Evolutionary conservation across 306 rosid genomes (phyloP).

Genomic region (Notholithocarpus densiflorus): DNA sequence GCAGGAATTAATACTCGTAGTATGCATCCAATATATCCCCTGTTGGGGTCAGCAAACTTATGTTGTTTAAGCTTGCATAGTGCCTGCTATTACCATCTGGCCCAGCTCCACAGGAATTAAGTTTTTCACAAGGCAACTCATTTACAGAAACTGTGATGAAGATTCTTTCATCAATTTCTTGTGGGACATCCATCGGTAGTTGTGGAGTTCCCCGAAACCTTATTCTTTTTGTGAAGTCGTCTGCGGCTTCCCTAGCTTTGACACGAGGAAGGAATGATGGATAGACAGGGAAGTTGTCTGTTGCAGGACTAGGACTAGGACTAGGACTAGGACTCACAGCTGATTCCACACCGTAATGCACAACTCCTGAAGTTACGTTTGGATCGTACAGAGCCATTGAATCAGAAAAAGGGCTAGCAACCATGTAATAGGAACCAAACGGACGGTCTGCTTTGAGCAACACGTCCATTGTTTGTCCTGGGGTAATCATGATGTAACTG

Average conservation of each 20-base stretch:
- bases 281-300: conserved; percentile 4
- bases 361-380: conserved; percentile 15
- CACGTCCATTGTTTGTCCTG: conserved; percentile 39
- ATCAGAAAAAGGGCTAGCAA: conserved; percentile 24
- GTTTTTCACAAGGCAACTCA: conserved; percentile 8
- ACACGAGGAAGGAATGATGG: conserved; percentile 16
- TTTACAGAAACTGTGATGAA: conserved; percentile 30
- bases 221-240: conserved; percentile 9
- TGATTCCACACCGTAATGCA: too few species aligned
- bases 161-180: conserved; percentile 10
- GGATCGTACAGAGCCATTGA: neutral
- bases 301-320: too few species aligned
- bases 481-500: conserved; percentile 25
- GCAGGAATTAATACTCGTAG: conserved; percentile 1
- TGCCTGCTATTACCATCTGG: neutral
- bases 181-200: conserved; percentile 29
- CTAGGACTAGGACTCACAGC: too few species aligned
- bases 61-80: conserved; percentile 21
- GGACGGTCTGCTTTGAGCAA: conserved; percentile 28
- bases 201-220: conserved; percentile 24
- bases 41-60: conserved; percentile 16
- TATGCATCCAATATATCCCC: conserved; percentile 23
- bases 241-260: conserved; percentile 13
- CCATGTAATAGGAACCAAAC: conserved; percentile 25
- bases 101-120: conserved; percentile 2